Evolutionary conservation across 2,329 filamentous ascomycete species (phyloP), one percentile per base, ranked within the genome.

Genomic region (Colletotrichum melonis): DNA sequence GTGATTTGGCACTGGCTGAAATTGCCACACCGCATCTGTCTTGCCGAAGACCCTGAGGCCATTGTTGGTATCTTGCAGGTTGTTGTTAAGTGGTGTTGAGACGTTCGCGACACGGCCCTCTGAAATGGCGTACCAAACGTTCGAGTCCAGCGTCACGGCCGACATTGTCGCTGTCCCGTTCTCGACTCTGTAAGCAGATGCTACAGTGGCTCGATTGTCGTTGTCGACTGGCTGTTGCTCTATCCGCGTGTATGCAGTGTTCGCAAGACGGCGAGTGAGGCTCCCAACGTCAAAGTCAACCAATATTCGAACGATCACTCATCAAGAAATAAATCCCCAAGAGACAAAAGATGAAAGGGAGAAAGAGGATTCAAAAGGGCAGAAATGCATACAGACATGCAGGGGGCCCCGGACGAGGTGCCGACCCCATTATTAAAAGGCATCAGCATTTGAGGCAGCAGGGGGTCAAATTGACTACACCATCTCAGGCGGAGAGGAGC

Each of bases 101-200:
- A 78, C 76, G 16, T 76, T 73, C 69, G 82, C 81, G n/a, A 83
- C 80, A n/a, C 81, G 79, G 14, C 69, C 75, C 67, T 83, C 82
- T 4, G 77, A 79, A n/a, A 83, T 52, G 55, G 81, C 77, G 70
- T 81, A 82, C 82, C 82, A 84, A 22, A 74, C 78, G 63, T 84
- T 83, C 12, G 78, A 58, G 76, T 84, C 79, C 46, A 83, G 67
- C 49, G 77, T 78, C n/a, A 74, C 78, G 24, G 77, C 74, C 12
- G 72, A 75, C 75, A 76, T 73, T 14, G 22, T 67, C 4, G 19
- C 5, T 28, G n/a, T 6, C 22, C 6, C 22, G 30, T 46, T 42
- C 19, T 30, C 1, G 12, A 54, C 38, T 42, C 5, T 19, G 14
- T 42, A 42, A 42, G 16, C 24, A 12, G 4, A 54, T 19, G 28